Conservation (phyloP, 2,329 filamentous ascomycete species). For the Aspergillus ustus region DNA sequence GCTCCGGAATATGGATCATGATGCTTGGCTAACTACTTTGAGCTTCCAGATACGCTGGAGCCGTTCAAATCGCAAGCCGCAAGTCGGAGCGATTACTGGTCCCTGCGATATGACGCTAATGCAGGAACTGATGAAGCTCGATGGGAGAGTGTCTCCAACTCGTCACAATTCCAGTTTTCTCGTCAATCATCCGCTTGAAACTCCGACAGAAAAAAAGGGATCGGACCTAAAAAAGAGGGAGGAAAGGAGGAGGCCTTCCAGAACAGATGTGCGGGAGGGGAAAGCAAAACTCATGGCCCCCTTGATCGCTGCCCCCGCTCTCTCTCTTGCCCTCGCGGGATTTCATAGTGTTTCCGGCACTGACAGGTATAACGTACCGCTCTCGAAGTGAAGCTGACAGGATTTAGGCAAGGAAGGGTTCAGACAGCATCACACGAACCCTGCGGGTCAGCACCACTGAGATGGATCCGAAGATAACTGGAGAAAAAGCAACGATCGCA, state of each 20-base stretch:
- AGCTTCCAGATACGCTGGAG: conserved; percentile 1
- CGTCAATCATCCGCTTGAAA: conserved; percentile 20
- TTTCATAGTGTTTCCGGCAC: neutral
- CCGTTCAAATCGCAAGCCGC: conserved; percentile 1
- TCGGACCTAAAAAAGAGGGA: neutral
- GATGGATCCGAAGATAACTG: conserved; percentile 9
- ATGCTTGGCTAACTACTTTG: conserved; percentile 8
- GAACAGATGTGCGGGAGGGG: neutral
- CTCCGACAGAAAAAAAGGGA: neutral
- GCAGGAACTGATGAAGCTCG: conserved; percentile 40
- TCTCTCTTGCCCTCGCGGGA: neutral
- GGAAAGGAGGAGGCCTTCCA: neutral
- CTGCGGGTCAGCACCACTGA: conserved; percentile 10
- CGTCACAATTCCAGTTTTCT: conserved; percentile 18
- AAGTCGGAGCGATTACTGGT: conserved; percentile 12
- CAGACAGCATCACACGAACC: conserved; percentile 1
- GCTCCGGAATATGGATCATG: neutral
- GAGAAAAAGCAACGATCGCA: conserved; percentile 9
- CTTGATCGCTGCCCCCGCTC: neutral
- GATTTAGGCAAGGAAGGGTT: conserved; percentile 9
- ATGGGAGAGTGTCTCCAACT: conserved; percentile 14
- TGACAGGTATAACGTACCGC: neutral
- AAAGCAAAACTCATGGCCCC: neutral
- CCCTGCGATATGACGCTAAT: conserved; percentile 35
- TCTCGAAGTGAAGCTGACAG: neutral